These are phyloP conservation scores for Aspergillus carlsbadensis DNA, from an alignment of 495 filamentous ascomycete species.

Conservation along the genomic window DNA sequence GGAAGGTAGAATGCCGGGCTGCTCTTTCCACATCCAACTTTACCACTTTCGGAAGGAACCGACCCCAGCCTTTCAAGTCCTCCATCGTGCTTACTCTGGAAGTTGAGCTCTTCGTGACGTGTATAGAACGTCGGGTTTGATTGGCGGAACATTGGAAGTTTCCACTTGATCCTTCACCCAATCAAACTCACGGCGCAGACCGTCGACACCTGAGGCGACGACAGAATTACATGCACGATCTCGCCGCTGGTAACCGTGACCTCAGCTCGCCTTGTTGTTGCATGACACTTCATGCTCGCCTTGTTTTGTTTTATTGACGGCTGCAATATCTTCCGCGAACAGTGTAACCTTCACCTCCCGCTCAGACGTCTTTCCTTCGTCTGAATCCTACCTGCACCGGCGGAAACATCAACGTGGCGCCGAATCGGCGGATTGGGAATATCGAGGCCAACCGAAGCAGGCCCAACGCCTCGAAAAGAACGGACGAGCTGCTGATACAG, in stretches of 20 bases:
- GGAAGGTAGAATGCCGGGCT: too few species aligned
- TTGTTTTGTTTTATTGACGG: neutral
- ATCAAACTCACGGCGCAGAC: neutral
- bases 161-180: neutral
- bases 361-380: neutral
- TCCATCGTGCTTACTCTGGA: too few species aligned
- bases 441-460: neutral
- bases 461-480: neutral
- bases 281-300: neutral
- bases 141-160: neutral
- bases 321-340: neutral
- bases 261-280: neutral
- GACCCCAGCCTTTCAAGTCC: too few species aligned
- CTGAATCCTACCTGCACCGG: neutral
- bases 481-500: conserved; percentile 4
- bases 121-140: neutral
- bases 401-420: neutral
- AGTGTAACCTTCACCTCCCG: neutral
- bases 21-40: too few species aligned
- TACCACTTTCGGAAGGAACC: too few species aligned
- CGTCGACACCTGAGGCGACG: conserved; percentile 4
- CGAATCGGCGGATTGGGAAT: neutral
- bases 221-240: neutral
- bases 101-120: neutral
- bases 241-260: conserved; percentile 14